These are phyloP conservation scores for Corymbia calophylla DNA, from an alignment of 441 rosid genomes.

Conservation along the genomic window DNA sequence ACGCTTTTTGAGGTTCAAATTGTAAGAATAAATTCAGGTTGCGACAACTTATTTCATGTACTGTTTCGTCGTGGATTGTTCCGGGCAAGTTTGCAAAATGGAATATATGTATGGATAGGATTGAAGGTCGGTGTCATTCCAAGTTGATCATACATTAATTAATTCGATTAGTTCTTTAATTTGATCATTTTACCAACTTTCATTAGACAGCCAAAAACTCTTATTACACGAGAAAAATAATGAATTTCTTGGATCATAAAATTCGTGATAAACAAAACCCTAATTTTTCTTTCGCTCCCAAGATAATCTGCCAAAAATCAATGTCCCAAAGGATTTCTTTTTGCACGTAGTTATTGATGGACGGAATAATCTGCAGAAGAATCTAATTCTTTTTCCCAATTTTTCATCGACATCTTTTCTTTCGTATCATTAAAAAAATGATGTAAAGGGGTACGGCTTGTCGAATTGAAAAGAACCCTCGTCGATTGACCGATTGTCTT, in stretches of 20 bases:
- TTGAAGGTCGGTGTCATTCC: not conserved
- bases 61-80: not conserved
- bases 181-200: not conserved
- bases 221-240: not conserved
- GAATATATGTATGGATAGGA: not conserved
- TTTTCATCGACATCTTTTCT: not conserved
- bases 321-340: not conserved
- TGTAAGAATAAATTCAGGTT: not conserved
- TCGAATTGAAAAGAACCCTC: not conserved
- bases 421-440: not conserved
- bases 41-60: not conserved
- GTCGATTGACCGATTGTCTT: not conserved
- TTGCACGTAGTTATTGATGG: not conserved
- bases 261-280: not conserved
- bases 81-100: not conserved
- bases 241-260: not conserved
- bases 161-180: not conserved
- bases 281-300: not conserved
- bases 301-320: not conserved
- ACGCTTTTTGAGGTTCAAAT: not conserved
- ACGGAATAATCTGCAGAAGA: not conserved
- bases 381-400: not conserved
- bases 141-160: not conserved
- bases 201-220: rapidly evolving
- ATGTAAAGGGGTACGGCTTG: not conserved